These are phyloP conservation scores for Aleurites moluccanus DNA, from an alignment of 441 rosid species.

Conservation along the genomic window DNA sequence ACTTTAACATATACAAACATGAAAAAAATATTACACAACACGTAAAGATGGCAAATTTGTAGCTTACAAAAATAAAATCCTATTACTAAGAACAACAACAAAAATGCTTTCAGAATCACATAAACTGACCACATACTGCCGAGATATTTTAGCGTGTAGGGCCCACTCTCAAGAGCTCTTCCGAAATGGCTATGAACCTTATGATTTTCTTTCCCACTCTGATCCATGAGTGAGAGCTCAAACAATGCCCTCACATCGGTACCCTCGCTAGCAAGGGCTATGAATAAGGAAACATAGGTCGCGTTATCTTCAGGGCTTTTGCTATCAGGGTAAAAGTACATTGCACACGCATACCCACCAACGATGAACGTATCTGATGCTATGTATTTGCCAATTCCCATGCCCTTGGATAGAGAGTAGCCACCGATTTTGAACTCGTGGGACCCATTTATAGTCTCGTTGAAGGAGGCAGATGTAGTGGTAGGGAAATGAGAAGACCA, in stretches of 20 bases:
- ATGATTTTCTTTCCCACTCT: conserved; percentile 82
- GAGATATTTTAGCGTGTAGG: conserved; percentile 88
- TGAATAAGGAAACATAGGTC: conserved; percentile 75
- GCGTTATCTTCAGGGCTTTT: conserved; percentile 92
- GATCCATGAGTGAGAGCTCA: conserved; percentile 89
- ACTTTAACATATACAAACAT: neutral
- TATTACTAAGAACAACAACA: neutral
- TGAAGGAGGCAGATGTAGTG: conserved; percentile 59
- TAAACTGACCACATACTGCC: conserved; percentile 96
- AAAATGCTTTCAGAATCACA: neutral
- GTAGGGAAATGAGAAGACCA: conserved; percentile 28
- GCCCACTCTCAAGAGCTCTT: conserved; percentile 89
- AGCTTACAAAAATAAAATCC: neutral
- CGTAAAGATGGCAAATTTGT: neutral
- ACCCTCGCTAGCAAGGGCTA: conserved; percentile 94
- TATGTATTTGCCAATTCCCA: conserved; percentile 81
- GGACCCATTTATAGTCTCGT: conserved; percentile 87
- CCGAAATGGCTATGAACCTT: conserved; percentile 98
- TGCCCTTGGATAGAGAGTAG: conserved; percentile 79
- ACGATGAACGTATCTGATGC: conserved; percentile 84
- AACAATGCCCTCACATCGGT: conserved; percentile 92
- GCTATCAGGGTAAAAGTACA: conserved; percentile 96
- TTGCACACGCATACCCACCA: conserved; percentile 93
- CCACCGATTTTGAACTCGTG: conserved; percentile 87
- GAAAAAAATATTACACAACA: no score